These are phyloP conservation scores for Acorus calamus DNA, from an alignment of 106 monocot genomes.

Conservation along the genomic window DNA sequence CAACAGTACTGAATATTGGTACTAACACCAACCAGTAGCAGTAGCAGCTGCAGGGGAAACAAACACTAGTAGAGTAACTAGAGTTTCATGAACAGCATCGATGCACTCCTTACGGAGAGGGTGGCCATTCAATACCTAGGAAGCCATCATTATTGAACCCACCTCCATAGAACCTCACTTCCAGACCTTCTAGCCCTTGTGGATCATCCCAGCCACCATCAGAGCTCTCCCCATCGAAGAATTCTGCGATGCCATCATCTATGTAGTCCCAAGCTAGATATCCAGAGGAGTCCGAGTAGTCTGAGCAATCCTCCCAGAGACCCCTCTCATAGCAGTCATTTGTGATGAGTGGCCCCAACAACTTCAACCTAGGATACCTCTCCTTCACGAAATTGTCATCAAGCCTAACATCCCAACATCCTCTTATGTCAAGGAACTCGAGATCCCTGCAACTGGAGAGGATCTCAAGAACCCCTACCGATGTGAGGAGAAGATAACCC, in stretches of 20 bases:
- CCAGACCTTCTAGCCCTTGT: constrained; percentile 45
- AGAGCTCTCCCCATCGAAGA: constrained; percentile 26
- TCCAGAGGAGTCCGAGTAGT: constrained; percentile 55
- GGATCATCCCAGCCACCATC: constrained; percentile 63
- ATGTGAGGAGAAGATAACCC: constrained; percentile 58
- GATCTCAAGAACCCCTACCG: constrained; percentile 51
- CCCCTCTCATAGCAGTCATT: constrained; percentile 47
- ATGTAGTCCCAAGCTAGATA: constrained; percentile 71
- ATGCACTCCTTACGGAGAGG: constrained; percentile 45
- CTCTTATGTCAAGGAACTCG: constrained; percentile 58
- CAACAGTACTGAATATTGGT: no score
- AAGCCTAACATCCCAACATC: constrained; percentile 84
- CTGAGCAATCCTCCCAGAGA: constrained; percentile 64
- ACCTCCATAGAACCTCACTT: constrained; percentile 74
- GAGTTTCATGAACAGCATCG: no score
- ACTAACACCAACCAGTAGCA: no score
- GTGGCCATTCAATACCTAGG: constrained; percentile 65
- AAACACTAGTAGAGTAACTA: no score
- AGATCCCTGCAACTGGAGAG: constrained; percentile 61
- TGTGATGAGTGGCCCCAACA: constrained; percentile 57
- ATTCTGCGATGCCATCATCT: constrained; percentile 28
- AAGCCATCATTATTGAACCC: constrained; percentile 38
- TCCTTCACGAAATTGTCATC: constrained; percentile 61
- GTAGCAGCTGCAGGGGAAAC: no score
- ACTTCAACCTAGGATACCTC: constrained; percentile 33